Base-by-base conservation (phyloP, 805 yeast genomes). In the Blastobotrys peoriensis region DNA sequence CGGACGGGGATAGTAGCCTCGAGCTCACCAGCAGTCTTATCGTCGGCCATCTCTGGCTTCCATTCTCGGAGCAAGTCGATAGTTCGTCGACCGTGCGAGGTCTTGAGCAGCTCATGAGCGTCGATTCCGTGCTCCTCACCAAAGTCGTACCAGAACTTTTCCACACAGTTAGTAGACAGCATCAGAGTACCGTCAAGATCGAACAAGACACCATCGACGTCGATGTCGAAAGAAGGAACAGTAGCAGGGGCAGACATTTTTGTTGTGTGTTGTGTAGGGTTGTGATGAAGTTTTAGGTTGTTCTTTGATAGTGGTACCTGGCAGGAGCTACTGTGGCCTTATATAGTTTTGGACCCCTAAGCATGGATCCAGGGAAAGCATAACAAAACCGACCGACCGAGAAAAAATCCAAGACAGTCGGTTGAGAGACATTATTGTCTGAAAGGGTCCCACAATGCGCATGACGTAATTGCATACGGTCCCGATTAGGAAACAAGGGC, bases 111-210 rank as follows among this genome's bases (percentile, higher is more conserved):
- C 56, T 81, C 79, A 52, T 78, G 80, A 15, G 85, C 77, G 63
- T 80, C 78, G 45, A 82, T 80, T 59, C 75, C 76, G 49, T 86
- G 78, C 65, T 83, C 72, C 57, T 72, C 70, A 53, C 83, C 85
- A 59, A 83, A 75, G 48, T 78, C 81, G 57, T 75, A 76, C 95
- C 95, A 86, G 69, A 85, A 79, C 58, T 79, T 83, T 59, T 84
- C 86, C 50, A 86, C 85, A 47, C 93, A 86, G 44, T 78, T 79
- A 48, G 89, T 86, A 34, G 94, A 83, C 63, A 83, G 79, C 61
- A 86, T 86, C 59, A 86, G 70, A 22, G 95, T 86, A 43, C 95
- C 95, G 62, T 86, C 95, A 43, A 88, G 79, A 67, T 86, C 95
- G 65, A 86, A 86, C 51, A 84, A 75, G 52, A 74, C 68, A 33